Evolutionary conservation across 257 asterid species (phyloP).

Genomic region (Salvia hispanica): DNA sequence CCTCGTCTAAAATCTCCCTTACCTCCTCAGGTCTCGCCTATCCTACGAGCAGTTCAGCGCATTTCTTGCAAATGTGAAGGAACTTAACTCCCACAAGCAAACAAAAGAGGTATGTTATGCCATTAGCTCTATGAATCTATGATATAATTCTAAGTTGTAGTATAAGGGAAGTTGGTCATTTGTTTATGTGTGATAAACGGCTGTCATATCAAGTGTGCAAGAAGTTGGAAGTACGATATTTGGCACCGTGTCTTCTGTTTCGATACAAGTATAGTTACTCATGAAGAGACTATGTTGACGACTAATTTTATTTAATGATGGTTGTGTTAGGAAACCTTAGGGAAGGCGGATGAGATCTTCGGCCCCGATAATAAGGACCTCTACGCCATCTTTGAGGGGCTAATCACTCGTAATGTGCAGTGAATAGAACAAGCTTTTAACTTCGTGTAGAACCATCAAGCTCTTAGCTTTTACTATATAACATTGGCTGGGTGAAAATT

Average conservation of each 20-base stretch:
- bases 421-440: conserved; percentile 30
- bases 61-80: conserved; percentile 91
- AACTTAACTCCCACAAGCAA: conserved; percentile 89
- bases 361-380: conserved; percentile 92
- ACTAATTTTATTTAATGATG: conserved; percentile 11
- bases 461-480: background rate
- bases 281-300: background rate
- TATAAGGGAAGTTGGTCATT: background rate
- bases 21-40: conserved; percentile 60
- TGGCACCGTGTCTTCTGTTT: background rate
- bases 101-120: conserved; percentile 68
- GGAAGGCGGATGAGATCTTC: conserved; percentile 82
- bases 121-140: background rate
- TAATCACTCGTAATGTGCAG: conserved; percentile 70
- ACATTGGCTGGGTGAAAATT: no score
- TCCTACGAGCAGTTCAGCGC: conserved; percentile 90
- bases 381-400: conserved; percentile 74
- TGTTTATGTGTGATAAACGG: no score
- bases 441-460: conserved; percentile 1
- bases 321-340: conserved; percentile 63
- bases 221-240: background rate
- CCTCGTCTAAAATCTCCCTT: no score
- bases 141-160: background rate
- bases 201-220: background rate
- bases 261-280: background rate